Evolutionary conservation across 352 stramenopile species (phyloP).

Genomic region (Pythium utonaiense): DNA sequence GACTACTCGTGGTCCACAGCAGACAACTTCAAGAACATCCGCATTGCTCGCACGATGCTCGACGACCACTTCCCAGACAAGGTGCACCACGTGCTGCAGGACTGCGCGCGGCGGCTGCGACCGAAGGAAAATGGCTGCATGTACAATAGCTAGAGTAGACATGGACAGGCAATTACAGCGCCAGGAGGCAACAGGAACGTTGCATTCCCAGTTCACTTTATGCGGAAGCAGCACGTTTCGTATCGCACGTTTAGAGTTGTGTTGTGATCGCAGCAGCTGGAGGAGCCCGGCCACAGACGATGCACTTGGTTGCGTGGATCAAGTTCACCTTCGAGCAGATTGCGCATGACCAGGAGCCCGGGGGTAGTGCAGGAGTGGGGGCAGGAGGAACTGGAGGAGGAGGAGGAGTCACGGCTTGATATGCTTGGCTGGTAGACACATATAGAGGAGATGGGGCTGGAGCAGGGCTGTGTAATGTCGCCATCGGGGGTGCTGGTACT

Average conservation of each 20-base stretch:
- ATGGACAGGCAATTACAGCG: not conserved
- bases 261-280: slow-evolving; percentile 25
- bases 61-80: slow-evolving; percentile 89
- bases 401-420: not conserved
- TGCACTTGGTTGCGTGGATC: slow-evolving; percentile 44
- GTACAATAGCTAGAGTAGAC: slow-evolving; percentile 20
- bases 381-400: too few species aligned
- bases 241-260: slow-evolving; percentile 13
- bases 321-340: slow-evolving; percentile 74
- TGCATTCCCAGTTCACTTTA: not conserved
- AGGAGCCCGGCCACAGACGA: slow-evolving; percentile 63
- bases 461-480: not conserved
- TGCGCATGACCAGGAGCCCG: slow-evolving; percentile 50
- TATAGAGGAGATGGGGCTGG: slow-evolving; percentile 1
- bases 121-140: slow-evolving; percentile 40
- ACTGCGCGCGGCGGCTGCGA: slow-evolving; percentile 44
- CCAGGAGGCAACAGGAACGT: not conserved
- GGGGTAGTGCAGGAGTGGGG: not conserved
- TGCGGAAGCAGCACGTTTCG: not conserved
- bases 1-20: slow-evolving; percentile 63
- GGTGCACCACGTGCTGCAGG: slow-evolving; percentile 81
- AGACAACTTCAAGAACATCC: slow-evolving; percentile 65
- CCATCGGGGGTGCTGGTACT: not conserved
- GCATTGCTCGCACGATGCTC: slow-evolving; percentile 82
- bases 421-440: not conserved